Base-by-base conservation (phyloP, 176 grass and related monocot species). In the Zizania latifolia region DNA sequence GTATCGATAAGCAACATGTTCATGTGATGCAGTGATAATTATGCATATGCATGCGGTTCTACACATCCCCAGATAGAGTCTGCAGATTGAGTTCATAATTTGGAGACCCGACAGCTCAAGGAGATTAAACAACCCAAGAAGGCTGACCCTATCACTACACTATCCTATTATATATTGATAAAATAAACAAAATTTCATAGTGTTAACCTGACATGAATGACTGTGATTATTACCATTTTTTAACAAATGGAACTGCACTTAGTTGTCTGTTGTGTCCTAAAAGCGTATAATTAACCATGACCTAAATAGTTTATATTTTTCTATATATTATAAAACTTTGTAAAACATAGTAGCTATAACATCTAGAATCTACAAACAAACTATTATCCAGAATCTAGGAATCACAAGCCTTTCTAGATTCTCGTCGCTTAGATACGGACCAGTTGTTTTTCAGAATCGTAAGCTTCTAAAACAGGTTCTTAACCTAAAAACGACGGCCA, bases 191-290 rank as follows among this genome's bases (percentile, higher is more conserved):
- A 22, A 50, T 48, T 23, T 36, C 30, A 11, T 13, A 15, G 17
- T 46, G 41, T 41, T 63, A 14, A 5, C 30, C 7, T 24, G 27
- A 34, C 58, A 19, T 2, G 13, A 68, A 5, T 6, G 19, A 33
- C 19, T 61, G 10, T 40, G 53, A 71, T 81, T 81, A 43, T 70
- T 71, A 70, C 10, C 44, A 21, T 32, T 67, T 22, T 32, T 67
- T 22, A 68, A 40, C 31, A 38, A 39, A 30, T 59, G 51, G 26
- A 55, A 24, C 21, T 30, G 13, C 4, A 33, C 16, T 38, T 41
- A n/a, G n/a, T n/a, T n/a, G n/a, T n/a, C n/a, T n/a, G n/a, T n/a
- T n/a, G n/a, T n/a, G n/a, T n/a, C n/a, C n/a, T n/a, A n/a, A n/a
- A n/a, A n/a, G n/a, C n/a, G n/a, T n/a, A n/a, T n/a, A n/a, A n/a